Evolutionary conservation across 2,329 filamentous ascomycete species (phyloP).

Genomic region (Penicillium freii): DNA sequence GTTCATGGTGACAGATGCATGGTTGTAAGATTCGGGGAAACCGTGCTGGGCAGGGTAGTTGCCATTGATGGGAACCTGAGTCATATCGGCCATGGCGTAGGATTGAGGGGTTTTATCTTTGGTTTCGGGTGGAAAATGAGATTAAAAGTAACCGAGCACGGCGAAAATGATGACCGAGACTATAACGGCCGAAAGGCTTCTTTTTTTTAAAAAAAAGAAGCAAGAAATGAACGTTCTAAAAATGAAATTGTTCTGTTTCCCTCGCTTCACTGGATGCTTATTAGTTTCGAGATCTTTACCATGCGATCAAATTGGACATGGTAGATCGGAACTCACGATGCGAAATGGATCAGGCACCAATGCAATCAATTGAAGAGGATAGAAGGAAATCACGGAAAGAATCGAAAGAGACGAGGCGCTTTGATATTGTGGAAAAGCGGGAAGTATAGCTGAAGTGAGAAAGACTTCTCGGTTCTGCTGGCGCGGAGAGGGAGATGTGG

Average conservation of each 20-base stretch:
- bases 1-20: slow-evolving; percentile 35
- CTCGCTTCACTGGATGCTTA: slow-evolving; percentile 24
- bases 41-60: slow-evolving; percentile 42
- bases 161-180: slow-evolving; percentile 3
- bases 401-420: slow-evolving; percentile 8
- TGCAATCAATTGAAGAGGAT: slow-evolving; percentile 22
- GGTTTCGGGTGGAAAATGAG: slow-evolving; percentile 12
- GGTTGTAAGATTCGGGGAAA: slow-evolving; percentile 40
- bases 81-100: slow-evolving; percentile 41
- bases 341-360: slow-evolving; percentile 26
- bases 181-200: slow-evolving; percentile 8
- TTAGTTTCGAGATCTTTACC: slow-evolving; percentile 18
- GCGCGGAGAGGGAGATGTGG: slow-evolving; percentile 16
- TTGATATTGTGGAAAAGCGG: slow-evolving; percentile 17
- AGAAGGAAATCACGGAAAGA: slow-evolving; percentile 17
- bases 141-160: slow-evolving; percentile 18
- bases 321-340: slow-evolving; percentile 29
- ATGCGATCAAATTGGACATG: slow-evolving; percentile 4
- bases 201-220: slow-evolving; percentile 10
- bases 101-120: slow-evolving; percentile 13
- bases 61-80: slow-evolving; percentile 44
- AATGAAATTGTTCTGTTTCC: slow-evolving; percentile 15
- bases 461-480: slow-evolving; percentile 26
- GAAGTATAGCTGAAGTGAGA: slow-evolving; percentile 23
- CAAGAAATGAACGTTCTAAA: slow-evolving; percentile 21